phyloP scores from a whole-genome alignment of 805 yeast species.

The Yarrowia yakushimensis region DNA sequence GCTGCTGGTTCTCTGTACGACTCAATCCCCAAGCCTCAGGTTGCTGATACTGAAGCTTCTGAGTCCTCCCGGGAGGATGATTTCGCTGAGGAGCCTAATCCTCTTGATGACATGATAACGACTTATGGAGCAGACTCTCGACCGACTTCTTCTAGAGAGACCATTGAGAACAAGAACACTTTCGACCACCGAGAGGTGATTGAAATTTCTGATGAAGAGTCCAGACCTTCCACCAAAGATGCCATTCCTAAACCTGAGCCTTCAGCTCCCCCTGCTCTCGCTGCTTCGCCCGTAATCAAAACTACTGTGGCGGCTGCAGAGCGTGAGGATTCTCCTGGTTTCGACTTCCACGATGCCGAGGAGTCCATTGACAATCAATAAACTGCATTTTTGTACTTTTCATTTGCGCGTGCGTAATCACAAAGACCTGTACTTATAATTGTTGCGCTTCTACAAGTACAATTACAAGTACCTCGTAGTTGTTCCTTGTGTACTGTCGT shows the following conservation, averaged over 20 bases:
- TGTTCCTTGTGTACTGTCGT: too few relatives aligned
- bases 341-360: conserved; percentile 12
- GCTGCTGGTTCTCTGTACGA: conserved; percentile 10
- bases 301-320: not conserved
- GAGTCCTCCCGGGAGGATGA: not conserved
- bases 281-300: not conserved
- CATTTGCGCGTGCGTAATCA: not conserved
- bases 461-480: too few relatives aligned
- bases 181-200: not conserved
- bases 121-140: not conserved
- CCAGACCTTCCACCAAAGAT: not conserved
- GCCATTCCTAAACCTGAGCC: not conserved
- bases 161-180: not conserved
- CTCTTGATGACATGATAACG: not conserved
- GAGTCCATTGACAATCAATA: not conserved
- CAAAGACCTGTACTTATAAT: too few relatives aligned
- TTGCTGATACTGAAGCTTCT: not conserved
- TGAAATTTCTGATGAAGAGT: conserved; percentile 2
- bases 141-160: not conserved
- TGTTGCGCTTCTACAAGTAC: too few relatives aligned
- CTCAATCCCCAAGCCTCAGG: not conserved
- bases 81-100: not conserved
- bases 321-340: conserved; percentile 12
- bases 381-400: not conserved
- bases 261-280: not conserved